Base-by-base conservation (phyloP, 305 asterid species). In the Stenogyne calaminthoides region DNA sequence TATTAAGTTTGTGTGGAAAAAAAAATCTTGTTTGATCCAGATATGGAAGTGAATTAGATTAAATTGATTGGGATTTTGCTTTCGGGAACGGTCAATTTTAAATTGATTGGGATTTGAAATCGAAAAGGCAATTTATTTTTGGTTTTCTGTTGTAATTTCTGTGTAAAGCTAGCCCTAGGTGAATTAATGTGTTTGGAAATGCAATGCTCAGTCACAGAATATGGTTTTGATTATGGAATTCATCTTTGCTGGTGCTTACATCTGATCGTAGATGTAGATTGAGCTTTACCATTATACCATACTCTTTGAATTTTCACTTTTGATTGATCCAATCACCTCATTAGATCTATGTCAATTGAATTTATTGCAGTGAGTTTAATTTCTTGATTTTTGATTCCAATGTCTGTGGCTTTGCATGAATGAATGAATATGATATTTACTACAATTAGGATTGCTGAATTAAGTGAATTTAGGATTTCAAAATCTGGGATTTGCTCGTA, bases 41-140 rank as follows among this genome's bases (percentile, higher is more conserved):
- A 8, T 51, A 39, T 71, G 18, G 64, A 11, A 20, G 34, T 44
- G 51, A 25, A 47, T 70, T 64, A 71, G 54, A 8, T 77, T 47
- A n/a, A 15, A 22, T 71, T 65, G 69, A 32, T 70, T 39, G n/a
- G 57, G 12, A 70, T 25, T 71, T 74, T 22, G 15, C 9, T 46
- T 12, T 46, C 18, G 54, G 54, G 18, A 46, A 46, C 2, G 54
- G 18, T 14, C 18, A 4, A 46, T 46, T 47, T 47, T 15, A 29
- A n/a, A 14, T 47, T 1, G 54, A 47, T 47, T 47, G 54, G 19
- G n/a, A n/a, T 47, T n/a, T 14, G 16, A 16, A 18, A 18, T 52
- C 58, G 2, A 18, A 7, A 2, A 18, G 5, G 29, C 59, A 18
- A 52, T 5, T 52, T 15, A 0, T 5, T 71, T 57, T 62, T 44